phyloP scores from a whole-genome alignment of 352 stramenopile species.

The Pythium insidiosum region DNA sequence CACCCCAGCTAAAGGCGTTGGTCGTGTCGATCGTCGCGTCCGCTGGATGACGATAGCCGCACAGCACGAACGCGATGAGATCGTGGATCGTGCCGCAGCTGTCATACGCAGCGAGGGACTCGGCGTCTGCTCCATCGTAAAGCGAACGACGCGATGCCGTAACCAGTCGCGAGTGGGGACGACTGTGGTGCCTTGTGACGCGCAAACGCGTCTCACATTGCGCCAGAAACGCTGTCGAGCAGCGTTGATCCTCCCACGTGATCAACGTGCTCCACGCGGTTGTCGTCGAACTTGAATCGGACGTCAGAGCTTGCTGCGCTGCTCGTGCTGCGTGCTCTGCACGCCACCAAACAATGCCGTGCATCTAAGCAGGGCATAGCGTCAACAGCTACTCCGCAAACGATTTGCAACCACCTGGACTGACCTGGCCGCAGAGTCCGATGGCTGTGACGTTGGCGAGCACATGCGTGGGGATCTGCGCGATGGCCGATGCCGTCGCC shows the following conservation, averaged over 20 bases:
- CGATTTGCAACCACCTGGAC: background rate
- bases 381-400: background rate
- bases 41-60: constrained; percentile 26
- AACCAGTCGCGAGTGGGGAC: constrained; percentile 44
- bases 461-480: constrained; percentile 17
- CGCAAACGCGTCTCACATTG: constrained; percentile 12
- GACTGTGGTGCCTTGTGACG: constrained; percentile 2
- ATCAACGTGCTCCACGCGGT: constrained; percentile 50
- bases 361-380: constrained; percentile 39
- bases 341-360: constrained; percentile 80
- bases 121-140: constrained; percentile 25
- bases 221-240: constrained; percentile 40
- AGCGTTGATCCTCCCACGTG: constrained; percentile 79
- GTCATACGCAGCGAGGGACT: constrained; percentile 39
- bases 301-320: constrained; percentile 6
- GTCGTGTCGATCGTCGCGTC: constrained; percentile 62
- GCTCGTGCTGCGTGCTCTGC: constrained; percentile 26
- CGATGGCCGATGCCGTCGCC: constrained; percentile 29
- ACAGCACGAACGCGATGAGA: constrained; percentile 67
- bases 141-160: constrained; percentile 62
- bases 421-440: constrained; percentile 72
- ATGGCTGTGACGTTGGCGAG: constrained; percentile 26
- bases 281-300: constrained; percentile 5
- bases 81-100: constrained; percentile 77
- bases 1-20: constrained; percentile 71